Conservation (phyloP, 331 rosid genomes). For the Phaseolus coccineus region DNA sequence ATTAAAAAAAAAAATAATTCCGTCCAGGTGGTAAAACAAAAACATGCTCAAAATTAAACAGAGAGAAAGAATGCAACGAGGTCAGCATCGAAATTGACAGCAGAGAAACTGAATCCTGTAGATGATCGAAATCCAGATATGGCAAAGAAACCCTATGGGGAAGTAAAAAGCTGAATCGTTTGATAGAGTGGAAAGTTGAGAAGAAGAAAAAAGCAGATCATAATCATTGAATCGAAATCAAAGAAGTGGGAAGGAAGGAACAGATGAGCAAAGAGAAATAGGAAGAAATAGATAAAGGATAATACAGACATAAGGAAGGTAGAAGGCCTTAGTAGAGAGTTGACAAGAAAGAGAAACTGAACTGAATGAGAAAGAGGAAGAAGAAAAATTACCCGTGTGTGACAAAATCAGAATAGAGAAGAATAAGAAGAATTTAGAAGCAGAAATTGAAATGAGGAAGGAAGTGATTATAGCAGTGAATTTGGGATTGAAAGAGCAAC, state of each 20-base stretch:
- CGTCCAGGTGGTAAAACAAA: not conserved
- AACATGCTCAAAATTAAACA: not conserved
- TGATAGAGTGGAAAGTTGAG: not conserved
- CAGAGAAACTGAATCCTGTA: slow-evolving; percentile 7
- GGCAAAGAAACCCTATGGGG: not conserved
- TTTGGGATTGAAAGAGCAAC: slow-evolving; percentile 3
- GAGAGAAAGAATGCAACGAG: not conserved
- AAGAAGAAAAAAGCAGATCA: slow-evolving; percentile 36
- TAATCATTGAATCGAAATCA: not conserved
- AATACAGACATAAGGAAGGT: slow-evolving; percentile 30
- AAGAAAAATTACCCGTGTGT: slow-evolving; percentile 20
- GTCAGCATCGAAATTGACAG: slow-evolving; percentile 3
- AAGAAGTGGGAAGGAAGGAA: not conserved
- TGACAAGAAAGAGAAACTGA: not conserved
- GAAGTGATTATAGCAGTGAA: not conserved
- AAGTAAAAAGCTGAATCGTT: slow-evolving; percentile 2
- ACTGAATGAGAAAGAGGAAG: not conserved
- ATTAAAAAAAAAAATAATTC: not conserved
- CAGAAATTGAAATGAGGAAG: not conserved
- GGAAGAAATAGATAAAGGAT: slow-evolving; percentile 5
- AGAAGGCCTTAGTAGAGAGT: slow-evolving; percentile 36
- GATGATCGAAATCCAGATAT: slow-evolving; percentile 7
- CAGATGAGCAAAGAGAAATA: not conserved
- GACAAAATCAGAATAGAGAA: not conserved
- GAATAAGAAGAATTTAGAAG: slow-evolving; percentile 23